Evolutionary conservation across 331 rosid genomes (phyloP), one percentile per base, ranked within the genome.

Genomic region (Acacia concinna): DNA sequence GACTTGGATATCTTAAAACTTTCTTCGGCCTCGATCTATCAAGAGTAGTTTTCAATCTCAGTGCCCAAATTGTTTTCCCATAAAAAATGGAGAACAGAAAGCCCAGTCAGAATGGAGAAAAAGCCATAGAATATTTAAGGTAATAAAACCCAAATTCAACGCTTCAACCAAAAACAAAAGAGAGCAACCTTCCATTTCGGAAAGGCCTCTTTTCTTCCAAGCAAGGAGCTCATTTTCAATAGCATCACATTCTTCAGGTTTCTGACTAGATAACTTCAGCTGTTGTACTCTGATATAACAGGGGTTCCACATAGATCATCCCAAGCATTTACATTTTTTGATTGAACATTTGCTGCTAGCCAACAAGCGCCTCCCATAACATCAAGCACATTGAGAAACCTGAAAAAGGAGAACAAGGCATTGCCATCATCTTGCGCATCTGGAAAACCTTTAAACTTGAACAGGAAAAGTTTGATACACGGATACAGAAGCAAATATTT

Each of bases 21-120:
- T 57, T 91, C 91, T 91, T 95, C 99, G 21, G 90, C 82, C 94
- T 91, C 44, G 97, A 87, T 84, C 99, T 90, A 82, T 95, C 98
- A 77, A 95, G 98, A 73, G 98, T 93, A 79, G 98, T 93, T 86
- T 95, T 95, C 68, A 90, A 93, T 87, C 97, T 88, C 87, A 93
- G 82, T 52, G 93, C 85, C 99, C 98, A 95, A 74, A 93, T 85
- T 44, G 40, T 93, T 87, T 81, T 90, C 47, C 99, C 98, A 90
- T 81, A 79, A 49, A 23, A 72, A 75, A 63, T 46, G 46, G 41
- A 46, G n/a, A 20, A 10, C 59, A 49, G 20, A 64, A 73, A 49
- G 75, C n/a, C n/a, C 20, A 60, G 74, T 72, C 28, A 38, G 72
- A 76, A 38, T 60, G 79, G 74, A 63, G 30, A 64, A 84, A 30